Evolutionary conservation across 768 basidiomycete genomes (phyloP), one percentile per base, ranked within the genome.

Genomic region (Tubosaeta brunneosetosa): DNA sequence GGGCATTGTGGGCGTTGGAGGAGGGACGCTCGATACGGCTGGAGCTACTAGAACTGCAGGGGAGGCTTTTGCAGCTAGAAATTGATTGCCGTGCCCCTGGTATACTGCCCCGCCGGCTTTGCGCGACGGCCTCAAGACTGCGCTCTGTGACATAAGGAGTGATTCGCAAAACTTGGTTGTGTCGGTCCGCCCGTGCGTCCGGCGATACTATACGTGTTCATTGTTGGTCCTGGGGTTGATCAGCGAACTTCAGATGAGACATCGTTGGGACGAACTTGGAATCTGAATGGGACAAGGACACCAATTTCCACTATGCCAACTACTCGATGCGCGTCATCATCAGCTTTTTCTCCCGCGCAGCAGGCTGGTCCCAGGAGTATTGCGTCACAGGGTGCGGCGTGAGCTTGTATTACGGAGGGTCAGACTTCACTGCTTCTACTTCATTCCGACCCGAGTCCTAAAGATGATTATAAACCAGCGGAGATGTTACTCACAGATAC

Each of bases 281-380:
- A 91, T 66, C 82, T 91, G 77, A 94, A 94, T 1, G 97, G 97
- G 12, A 90, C 70, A 6, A 95, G 79, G 57, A 88, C 81, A 26
- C 97, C 97, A 19, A 99, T 98, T 68, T 97, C 97, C 85, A 95
- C 85, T 54, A 95, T 85, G 65, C 98, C 95, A 47, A 98, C 74
- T 19, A 76, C 68, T 27, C 91, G 80, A 11, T 78, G 80, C 49
- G 80, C 71, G 22, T 79, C 78, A 40, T 84, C 33, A 82, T 67
- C 25, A 99, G 74, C 57, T 83, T 85, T 71, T 95, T 98, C 59
- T 88, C 85, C 43, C 75, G 74, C 1, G 85, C 85, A 3, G 93
- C 89, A 7, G 97, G 97, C 53, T 78, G 83, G 64, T 99, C 97
- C 95, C 95, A 99, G 5, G 94, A 88, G 65, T 97, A 99, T 31